Base-by-base conservation (phyloP, 306 rosid species). In the Geum urbanum region DNA sequence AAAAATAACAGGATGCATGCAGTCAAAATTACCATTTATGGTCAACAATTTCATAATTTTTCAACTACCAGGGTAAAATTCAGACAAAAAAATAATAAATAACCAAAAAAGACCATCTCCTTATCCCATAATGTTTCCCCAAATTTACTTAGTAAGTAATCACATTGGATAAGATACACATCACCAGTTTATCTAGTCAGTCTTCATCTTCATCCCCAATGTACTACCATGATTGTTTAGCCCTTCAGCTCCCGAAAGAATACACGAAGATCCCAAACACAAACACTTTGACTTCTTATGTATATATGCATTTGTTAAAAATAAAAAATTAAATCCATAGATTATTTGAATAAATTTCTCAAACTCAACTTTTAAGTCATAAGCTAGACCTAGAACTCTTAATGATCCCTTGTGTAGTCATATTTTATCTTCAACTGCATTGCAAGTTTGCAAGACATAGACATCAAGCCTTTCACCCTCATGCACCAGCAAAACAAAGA, bases 1-100 rank as follows among this genome's bases (percentile, higher is more conserved):
- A 55, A 83, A 59, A 8, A 71, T 27, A 27, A 68, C 71, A 76
- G 72, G 69, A 72, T 6, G 16, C 16, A 8, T 53, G 5, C 19
- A 39, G 15, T 14, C 22, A 53, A 12, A 14, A 14, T 13, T 18
- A 27, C 16, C 13, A 24, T 40, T 7, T 4, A 39, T 49, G 18
- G 49, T 55, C 18, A 43, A 55, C 6, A 8, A 35, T 15, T 32
- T 46, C 35, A 70, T 43, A 19, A 27, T 27, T 27, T 27, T 27
- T 27, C 32, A 27, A 27, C 32, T 27, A 27, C 8, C 24, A 69
- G 13, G 32, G 43, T 15, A 13, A 53, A 13, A 69, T 22, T 45
- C 2, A 22, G 49, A 53, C 8, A 52, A 8, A 51, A 15, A 5
- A 52, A 46, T 22, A 47, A 46, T 10, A 62, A 0, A 27, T 27